phyloP scores from a whole-genome alignment of 805 yeast genomes.

The Metschnikowia picachoensis region DNA sequence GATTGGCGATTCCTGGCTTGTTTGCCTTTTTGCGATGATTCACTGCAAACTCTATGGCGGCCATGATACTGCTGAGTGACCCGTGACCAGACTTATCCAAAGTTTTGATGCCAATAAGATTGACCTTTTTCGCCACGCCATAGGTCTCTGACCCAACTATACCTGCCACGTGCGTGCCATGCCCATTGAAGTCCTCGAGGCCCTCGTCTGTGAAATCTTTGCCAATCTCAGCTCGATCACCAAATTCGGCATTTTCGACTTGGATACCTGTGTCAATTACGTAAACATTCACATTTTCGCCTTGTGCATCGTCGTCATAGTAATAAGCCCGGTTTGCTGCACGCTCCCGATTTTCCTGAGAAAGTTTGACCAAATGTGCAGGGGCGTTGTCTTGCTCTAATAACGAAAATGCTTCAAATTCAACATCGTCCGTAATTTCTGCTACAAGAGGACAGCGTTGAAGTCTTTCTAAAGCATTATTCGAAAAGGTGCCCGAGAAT shows the following conservation, averaged over 20 bases:
- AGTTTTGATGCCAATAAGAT: conserved; percentile 65
- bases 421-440: conserved; percentile 64
- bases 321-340: conserved; percentile 38
- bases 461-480: conserved; percentile 44
- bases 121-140: conserved; percentile 46
- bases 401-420: conserved; percentile 52
- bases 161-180: conserved; percentile 59
- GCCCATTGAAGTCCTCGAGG: conserved; percentile 43
- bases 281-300: conserved; percentile 28
- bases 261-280: conserved; percentile 18
- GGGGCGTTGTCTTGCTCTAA: conserved; percentile 48
- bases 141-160: conserved; percentile 46
- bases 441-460: conserved; percentile 59
- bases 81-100: conserved; percentile 69
- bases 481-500: conserved; percentile 58
- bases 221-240: conserved; percentile 11
- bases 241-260: conserved; percentile 12
- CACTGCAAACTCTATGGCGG: conserved; percentile 66
- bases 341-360: conserved; percentile 33
- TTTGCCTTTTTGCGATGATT: conserved; percentile 44
- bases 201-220: conserved; percentile 17
- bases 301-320: conserved; percentile 45
- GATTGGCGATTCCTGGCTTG: conserved; percentile 60
- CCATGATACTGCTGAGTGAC: conserved; percentile 56
- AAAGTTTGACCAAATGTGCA: conserved; percentile 62